phyloP scores from a whole-genome alignment of 495 filamentous ascomycete species.

The Monascus purpureus region DNA sequence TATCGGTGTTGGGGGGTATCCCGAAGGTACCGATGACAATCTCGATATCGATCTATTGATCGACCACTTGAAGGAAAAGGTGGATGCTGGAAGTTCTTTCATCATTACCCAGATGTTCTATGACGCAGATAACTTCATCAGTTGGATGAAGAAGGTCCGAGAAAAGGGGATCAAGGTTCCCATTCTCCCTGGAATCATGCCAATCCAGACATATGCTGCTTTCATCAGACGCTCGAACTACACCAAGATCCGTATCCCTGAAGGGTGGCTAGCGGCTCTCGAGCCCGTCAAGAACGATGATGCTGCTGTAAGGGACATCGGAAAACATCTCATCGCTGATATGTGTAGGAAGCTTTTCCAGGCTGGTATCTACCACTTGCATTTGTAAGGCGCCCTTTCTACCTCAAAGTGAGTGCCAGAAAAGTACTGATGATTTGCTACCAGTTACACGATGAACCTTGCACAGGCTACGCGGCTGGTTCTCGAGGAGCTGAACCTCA shows the following conservation, averaged over 20 bases:
- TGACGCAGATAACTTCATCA: slow-evolving; percentile 84
- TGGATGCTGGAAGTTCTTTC: slow-evolving; percentile 86
- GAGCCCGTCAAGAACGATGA: slow-evolving; percentile 97
- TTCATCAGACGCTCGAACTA: slow-evolving; percentile 83
- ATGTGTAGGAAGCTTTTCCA: slow-evolving; percentile 77
- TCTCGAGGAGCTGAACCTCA: slow-evolving; percentile 71
- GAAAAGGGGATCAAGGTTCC: slow-evolving; percentile 76
- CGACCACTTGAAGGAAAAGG: slow-evolving; percentile 93
- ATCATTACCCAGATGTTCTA: slow-evolving; percentile 99
- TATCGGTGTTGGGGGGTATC: slow-evolving; percentile 95
- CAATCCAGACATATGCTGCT: slow-evolving; percentile 85
- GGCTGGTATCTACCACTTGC: slow-evolving; percentile 73
- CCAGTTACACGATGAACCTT: slow-evolving; percentile 95
- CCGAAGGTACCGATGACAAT: slow-evolving; percentile 91
- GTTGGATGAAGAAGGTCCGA: slow-evolving; percentile 76
- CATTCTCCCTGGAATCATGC: slow-evolving; percentile 98
- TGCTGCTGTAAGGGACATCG: slow-evolving; percentile 77
- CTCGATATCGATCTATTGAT: slow-evolving; percentile 70
- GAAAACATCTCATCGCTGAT: slow-evolving; percentile 78
- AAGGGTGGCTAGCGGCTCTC: slow-evolving; percentile 63
- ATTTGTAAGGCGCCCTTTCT: slow-evolving; percentile 49
- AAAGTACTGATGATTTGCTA: neutral
- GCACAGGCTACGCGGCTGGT: slow-evolving; percentile 89
- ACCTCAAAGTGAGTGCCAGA: neutral
- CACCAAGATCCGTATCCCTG: slow-evolving; percentile 71